Percentiles rank a stretch among this genome's conserved stretches.
Conservation (phyloP, 768 basidiomycete genomes). For the Bullera alba region DNA sequence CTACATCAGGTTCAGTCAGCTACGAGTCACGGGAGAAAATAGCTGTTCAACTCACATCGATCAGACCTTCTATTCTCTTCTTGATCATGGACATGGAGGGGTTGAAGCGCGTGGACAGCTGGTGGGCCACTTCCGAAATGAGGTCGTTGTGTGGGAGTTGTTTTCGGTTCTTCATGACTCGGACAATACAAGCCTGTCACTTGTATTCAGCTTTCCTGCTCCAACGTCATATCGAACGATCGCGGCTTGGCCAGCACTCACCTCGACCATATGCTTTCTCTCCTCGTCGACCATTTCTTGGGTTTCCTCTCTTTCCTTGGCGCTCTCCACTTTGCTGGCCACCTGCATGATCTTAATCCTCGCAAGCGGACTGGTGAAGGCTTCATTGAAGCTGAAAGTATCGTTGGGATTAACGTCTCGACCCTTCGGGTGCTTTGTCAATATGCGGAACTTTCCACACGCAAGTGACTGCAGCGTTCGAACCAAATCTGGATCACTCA, state of each 20-base stretch:
- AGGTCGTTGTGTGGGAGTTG: slow-evolving; percentile 80
- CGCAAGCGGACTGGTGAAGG: slow-evolving; percentile 72
- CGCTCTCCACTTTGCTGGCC: slow-evolving; percentile 76
- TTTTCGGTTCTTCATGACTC: slow-evolving; percentile 95
- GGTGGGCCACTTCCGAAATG: slow-evolving; percentile 80
- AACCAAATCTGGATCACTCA: slow-evolving; percentile 70
- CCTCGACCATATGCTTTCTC: slow-evolving; percentile 80
- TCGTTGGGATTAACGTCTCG: slow-evolving; percentile 71
- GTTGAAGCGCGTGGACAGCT: slow-evolving; percentile 73
- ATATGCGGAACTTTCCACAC: slow-evolving; percentile 84
- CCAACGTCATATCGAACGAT: background rate
- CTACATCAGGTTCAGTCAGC: slow-evolving; percentile 48
- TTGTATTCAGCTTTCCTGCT: background rate
- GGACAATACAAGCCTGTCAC: slow-evolving; percentile 83
- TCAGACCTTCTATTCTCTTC: slow-evolving; percentile 83
- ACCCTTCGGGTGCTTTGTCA: slow-evolving; percentile 83
- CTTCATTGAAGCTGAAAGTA: slow-evolving; percentile 78
- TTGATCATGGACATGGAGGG: slow-evolving; percentile 84
- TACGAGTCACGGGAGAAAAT: background rate
- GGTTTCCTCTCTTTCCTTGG: slow-evolving; percentile 83
- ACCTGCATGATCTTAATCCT: slow-evolving; percentile 90
- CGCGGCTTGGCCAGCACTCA: slow-evolving; percentile 44
- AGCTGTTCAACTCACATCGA: slow-evolving; percentile 61
- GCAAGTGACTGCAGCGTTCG: slow-evolving; percentile 94
- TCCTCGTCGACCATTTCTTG: slow-evolving; percentile 85